A percentile compares a stretch with the other conserved stretches of the same genome.
Evolutionary conservation across 208 protist species (phyloP).

Genomic region (Leishmania lainsoni): DNA sequence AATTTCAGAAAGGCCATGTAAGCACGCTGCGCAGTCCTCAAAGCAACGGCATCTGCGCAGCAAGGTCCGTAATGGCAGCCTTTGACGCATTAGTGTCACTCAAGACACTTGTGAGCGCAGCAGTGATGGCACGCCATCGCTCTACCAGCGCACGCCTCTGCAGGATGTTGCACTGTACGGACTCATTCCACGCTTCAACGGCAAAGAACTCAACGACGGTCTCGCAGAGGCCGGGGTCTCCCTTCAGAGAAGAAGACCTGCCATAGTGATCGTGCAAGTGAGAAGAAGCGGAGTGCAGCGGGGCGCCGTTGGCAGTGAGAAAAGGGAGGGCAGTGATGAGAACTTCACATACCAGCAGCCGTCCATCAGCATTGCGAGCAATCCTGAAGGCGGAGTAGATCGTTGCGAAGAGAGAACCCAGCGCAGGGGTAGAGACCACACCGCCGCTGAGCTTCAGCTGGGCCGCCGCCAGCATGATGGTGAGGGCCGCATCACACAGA

Average conservation of each 20-base stretch:
- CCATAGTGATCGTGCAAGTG: background rate
- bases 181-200: slow-evolving; percentile 79
- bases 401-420: background rate
- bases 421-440: background rate
- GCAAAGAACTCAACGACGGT: slow-evolving; percentile 67
- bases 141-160: slow-evolving; percentile 18
- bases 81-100: slow-evolving; percentile 24
- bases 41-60: slow-evolving; percentile 44
- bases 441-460: background rate
- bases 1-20: background rate
- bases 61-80: slow-evolving; percentile 35
- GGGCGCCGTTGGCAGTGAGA: background rate
- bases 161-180: slow-evolving; percentile 42
- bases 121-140: slow-evolving; percentile 27
- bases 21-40: background rate
- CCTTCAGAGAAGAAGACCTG: background rate
- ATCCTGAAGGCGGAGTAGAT: slow-evolving; percentile 9
- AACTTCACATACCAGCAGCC: background rate
- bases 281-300: background rate
- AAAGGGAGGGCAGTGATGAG: background rate
- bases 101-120: slow-evolving; percentile 27
- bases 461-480: slow-evolving; percentile 3
- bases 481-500: slow-evolving; percentile 8
- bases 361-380: background rate
- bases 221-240: slow-evolving; percentile 14